These are phyloP conservation scores for Phytopythium chamaehyphon DNA, from an alignment of 352 stramenopile genomes.

Conservation along the genomic window DNA sequence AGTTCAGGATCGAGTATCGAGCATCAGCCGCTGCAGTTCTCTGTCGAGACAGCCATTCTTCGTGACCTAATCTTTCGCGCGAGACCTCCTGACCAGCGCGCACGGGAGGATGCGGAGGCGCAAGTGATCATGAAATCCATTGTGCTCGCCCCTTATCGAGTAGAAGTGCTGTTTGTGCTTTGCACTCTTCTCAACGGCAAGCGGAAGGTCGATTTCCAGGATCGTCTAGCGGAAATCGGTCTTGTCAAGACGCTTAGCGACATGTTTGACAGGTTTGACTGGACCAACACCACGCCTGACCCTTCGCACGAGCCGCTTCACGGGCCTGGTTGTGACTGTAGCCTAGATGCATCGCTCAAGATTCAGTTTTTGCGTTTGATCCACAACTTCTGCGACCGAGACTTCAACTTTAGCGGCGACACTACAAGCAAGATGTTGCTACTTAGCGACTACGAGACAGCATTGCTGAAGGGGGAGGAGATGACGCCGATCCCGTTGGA, in stretches of 20 bases:
- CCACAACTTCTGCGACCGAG: constrained; percentile 96
- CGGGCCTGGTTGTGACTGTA: constrained; percentile 91
- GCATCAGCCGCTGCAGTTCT: constrained; percentile 37
- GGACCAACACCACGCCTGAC: constrained; percentile 48
- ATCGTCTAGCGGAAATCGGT: constrained; percentile 81
- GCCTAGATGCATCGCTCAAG: constrained; percentile 91
- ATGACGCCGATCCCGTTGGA: constrained; percentile 50
- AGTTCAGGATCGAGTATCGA: background rate
- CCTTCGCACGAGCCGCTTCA: constrained; percentile 58
- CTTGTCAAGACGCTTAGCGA: constrained; percentile 88
- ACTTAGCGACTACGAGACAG: constrained; percentile 62
- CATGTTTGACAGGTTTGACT: constrained; percentile 95
- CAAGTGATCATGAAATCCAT: constrained; percentile 92
- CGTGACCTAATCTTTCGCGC: constrained; percentile 74
- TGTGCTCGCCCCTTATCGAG: constrained; percentile 89
- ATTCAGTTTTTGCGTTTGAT: constrained; percentile 95
- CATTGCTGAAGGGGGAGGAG: constrained; percentile 42
- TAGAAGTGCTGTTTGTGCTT: constrained; percentile 96
- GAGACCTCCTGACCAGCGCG: constrained; percentile 41
- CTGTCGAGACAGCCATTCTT: constrained; percentile 63
- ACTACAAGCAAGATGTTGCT: constrained; percentile 80
- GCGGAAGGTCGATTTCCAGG: constrained; percentile 91
- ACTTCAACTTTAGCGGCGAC: constrained; percentile 61
- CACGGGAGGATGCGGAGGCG: constrained; percentile 60
- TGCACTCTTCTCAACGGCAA: constrained; percentile 95